phyloP scores from a whole-genome alignment of 768 basidiomycete species.

The Termitomyces sp. region DNA sequence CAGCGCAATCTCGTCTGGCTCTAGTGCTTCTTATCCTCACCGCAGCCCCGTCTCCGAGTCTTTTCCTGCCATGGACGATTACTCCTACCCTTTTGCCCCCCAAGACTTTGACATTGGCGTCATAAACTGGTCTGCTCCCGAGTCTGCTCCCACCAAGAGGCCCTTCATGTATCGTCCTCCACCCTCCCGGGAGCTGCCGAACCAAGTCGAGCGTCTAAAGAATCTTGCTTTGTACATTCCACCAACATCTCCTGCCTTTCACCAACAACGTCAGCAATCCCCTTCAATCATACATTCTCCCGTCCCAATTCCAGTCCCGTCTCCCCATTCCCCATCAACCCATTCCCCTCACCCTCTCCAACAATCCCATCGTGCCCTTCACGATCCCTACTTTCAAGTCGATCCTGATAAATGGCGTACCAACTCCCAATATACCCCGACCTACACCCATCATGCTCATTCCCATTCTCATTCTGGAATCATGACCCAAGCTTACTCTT shows the following conservation, averaged over 20 bases:
- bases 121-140: conserved; percentile 12
- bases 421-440: conserved; percentile 7
- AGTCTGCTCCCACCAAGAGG: conserved; percentile 1
- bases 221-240: conserved; percentile 17
- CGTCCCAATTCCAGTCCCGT: conserved; percentile 15
- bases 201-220: conserved; percentile 14
- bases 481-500: neutral
- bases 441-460: conserved; percentile 2
- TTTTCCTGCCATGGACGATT: conserved; percentile 7
- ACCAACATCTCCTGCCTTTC: conserved; percentile 4
- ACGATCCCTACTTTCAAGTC: conserved; percentile 15
- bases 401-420: conserved; percentile 22
- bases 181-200: conserved; percentile 12
- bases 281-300: conserved; percentile 20
- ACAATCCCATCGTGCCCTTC: conserved; percentile 7
- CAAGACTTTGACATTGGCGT: conserved; percentile 15
- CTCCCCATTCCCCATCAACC: conserved; percentile 12
- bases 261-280: conserved; percentile 13
- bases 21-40: conserved; percentile 23
- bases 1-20: conserved; percentile 33
- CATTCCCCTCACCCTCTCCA: conserved; percentile 7
- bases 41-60: conserved; percentile 34
- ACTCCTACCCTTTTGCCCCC: conserved; percentile 14
- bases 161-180: conserved; percentile 7
- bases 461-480: conserved; percentile 7